Evolutionary conservation across 1,139 yeast genomes (phyloP), one percentile per base, ranked within the genome.

Genomic region (Schizosaccharomyces versatilis): DNA sequence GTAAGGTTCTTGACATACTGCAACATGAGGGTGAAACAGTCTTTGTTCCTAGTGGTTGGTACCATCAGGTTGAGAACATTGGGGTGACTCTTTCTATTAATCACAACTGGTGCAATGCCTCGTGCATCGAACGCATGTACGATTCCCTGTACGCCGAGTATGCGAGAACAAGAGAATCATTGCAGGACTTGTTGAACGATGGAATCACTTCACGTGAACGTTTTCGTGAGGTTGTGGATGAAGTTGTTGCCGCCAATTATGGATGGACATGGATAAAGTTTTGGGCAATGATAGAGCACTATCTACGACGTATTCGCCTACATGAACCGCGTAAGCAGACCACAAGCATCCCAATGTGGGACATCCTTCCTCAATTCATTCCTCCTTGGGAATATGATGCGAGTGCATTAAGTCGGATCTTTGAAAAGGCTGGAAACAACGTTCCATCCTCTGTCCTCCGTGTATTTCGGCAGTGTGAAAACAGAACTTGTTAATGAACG

Each of bases 1-100:
- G 39, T 38, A 53, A 53, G 19, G 38, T 41, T 7, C 53, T 47
- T 6, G 41, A 38, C 36, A 14, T 36, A 9, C 53, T 53, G 19
- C 58, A 56, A 41, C 47, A 36, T 19, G 52, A 56, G 7, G 58
- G 56, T n/a, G 54, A 56, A 42, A 54, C 58, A n/a, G 54, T 56
- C 14, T 56, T 56, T 39, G 58, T 56, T 53, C 58, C 58, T n/a
- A 51, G 54, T 15, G 54, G 56, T 9, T 56, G 58, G 58, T 54
- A 52, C 36, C 58, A 56, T 38, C 54, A 48, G 12, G 58, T 56
- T 15, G 47, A 32, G 39, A 56, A 56, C 38, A 52, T 54, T 14
- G 55, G 56, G 14, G 19, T 51, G 3, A 52, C 56, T 8, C 41
- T 56, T 14, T 52, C 55, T 24, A 54, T 56, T 47, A 56, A 56